Conservation (phyloP, 139 green algal genomes). For the Closterium sp. region DNA sequence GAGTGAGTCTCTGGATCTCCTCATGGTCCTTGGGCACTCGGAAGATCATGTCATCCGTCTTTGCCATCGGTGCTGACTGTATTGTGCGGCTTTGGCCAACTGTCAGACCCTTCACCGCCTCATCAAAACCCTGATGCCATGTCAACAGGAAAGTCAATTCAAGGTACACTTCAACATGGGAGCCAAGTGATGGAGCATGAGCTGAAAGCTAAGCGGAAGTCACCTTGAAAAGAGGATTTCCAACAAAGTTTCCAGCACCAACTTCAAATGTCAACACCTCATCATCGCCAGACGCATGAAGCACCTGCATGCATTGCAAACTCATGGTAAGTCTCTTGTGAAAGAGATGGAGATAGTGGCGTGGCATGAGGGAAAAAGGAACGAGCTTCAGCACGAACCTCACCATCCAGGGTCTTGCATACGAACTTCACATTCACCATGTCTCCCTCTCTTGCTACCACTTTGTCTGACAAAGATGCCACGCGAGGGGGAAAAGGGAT, state of each 20-base stretch:
- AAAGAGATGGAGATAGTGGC: background rate
- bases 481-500: background rate
- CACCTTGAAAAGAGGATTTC: conserved; percentile 49
- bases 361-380: background rate
- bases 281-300: conserved; percentile 37
- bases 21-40: conserved; percentile 14
- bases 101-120: conserved; percentile 7
- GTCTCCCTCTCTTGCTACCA: conserved; percentile 29
- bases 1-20: conserved; percentile 10
- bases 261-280: conserved; percentile 42
- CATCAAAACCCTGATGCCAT: conserved; percentile 19
- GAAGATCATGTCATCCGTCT: conserved; percentile 4
- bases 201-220: too few relatives aligned
- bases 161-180: too few relatives aligned
- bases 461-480: background rate
- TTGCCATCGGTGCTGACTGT: background rate
- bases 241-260: conserved; percentile 33
- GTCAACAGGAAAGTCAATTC: background rate
- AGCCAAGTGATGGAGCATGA: too few relatives aligned
- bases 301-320: conserved; percentile 12
- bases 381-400: conserved; percentile 13
- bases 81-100: conserved; percentile 11
- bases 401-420: conserved; percentile 25
- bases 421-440: conserved; percentile 40
- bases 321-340: background rate